Evolutionary conservation across 345 rosid genomes (phyloP).

Genomic region (Sisymbrium altissimum): DNA sequence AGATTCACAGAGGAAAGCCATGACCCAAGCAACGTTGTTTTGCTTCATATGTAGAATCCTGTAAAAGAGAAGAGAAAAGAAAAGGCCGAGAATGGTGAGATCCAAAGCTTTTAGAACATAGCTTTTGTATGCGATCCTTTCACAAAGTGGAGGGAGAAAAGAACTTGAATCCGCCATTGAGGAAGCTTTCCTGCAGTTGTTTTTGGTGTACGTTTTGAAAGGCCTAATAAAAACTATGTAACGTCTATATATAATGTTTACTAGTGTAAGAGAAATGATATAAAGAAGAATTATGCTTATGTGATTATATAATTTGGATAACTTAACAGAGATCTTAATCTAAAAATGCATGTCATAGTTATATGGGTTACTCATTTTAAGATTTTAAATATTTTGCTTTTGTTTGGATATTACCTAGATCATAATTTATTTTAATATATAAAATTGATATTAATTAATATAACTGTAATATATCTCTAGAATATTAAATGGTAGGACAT

Average conservation of each 20-base stretch:
- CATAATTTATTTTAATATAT: too few species aligned
- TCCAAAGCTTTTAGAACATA: neutral
- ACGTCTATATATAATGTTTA: neutral
- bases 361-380: too few species aligned
- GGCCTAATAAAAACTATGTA: neutral
- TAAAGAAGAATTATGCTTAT: too few species aligned
- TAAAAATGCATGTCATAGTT: too few species aligned
- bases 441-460: too few species aligned
- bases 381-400: too few species aligned
- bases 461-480: too few species aligned
- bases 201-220: neutral
- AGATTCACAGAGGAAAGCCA: constrained; percentile 38
- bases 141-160: constrained; percentile 1
- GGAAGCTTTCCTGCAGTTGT: neutral
- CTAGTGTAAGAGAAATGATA: neutral
- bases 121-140: constrained; percentile 15
- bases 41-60: neutral
- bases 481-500: too few species aligned
- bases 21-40: constrained; percentile 45
- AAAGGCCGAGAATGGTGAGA: neutral
- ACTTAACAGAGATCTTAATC: too few species aligned
- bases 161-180: constrained; percentile 12
- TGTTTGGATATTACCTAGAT: too few species aligned
- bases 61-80: neutral
- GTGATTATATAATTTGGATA: too few species aligned